Evolutionary conservation across 2,329 filamentous ascomycete species (phyloP).

Genomic region (Calonectria naviculata): DNA sequence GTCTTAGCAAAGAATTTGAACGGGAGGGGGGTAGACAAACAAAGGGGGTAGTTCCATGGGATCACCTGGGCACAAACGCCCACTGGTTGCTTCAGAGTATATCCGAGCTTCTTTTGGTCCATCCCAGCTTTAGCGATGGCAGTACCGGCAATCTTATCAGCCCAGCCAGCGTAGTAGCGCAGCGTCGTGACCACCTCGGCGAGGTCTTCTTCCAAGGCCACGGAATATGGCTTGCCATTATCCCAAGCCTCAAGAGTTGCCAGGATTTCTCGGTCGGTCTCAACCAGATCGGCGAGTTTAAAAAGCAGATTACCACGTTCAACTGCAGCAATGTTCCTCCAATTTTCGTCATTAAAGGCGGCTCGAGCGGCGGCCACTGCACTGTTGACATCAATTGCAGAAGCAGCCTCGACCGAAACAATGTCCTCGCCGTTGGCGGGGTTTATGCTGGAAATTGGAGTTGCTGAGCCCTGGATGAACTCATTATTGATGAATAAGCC

Average conservation of each 20-base stretch:
- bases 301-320: background rate
- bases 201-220: background rate
- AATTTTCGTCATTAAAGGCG: background rate
- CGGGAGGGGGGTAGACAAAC: too few relatives aligned
- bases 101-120: conserved; percentile 73
- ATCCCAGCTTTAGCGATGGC: conserved; percentile 69
- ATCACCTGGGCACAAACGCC: conserved; percentile 81
- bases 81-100: conserved; percentile 78
- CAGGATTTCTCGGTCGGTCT: background rate
- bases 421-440: background rate
- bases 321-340: background rate
- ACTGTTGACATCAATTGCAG: background rate
- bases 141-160: conserved; percentile 66
- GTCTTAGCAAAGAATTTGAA: too few relatives aligned
- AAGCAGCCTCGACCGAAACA: background rate
- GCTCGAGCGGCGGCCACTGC: background rate
- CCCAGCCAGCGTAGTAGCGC: conserved; percentile 65
- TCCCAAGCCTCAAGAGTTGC: background rate
- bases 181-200: conserved; percentile 54
- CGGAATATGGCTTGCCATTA: background rate
- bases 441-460: too few relatives aligned
- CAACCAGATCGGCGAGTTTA: background rate
- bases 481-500: background rate
- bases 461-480: background rate
- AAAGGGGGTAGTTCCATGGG: conserved; percentile 76